These are phyloP conservation scores for Cutaneotrichosporon arboriforme DNA, from an alignment of 1,284 basidiomycete species.

Conservation along the genomic window DNA sequence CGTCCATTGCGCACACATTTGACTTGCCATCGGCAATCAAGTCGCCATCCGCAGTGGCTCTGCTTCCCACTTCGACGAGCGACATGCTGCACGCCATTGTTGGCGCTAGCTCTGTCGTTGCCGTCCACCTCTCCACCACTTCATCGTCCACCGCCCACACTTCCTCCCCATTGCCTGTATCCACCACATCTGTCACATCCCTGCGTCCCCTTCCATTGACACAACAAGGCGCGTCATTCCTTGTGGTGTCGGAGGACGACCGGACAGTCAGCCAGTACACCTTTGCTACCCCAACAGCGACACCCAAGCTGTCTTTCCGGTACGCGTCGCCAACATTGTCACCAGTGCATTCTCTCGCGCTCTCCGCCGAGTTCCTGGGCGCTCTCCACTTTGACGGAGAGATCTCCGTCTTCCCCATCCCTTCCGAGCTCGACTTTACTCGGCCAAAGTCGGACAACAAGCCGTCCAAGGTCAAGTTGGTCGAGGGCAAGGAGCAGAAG, in stretches of 20 bases:
- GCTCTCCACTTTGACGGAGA: slow-evolving; percentile 63
- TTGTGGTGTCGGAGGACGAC: slow-evolving; percentile 68
- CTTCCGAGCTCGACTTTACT: slow-evolving; percentile 51
- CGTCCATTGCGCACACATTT: slow-evolving; percentile 32
- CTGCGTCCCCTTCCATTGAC: slow-evolving; percentile 34
- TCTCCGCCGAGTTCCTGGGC: slow-evolving; percentile 54
- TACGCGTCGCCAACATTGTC: slow-evolving; percentile 59
- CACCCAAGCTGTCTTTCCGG: slow-evolving; percentile 52
- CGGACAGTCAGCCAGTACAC: slow-evolving; percentile 58
- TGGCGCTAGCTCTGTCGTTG: slow-evolving; percentile 28
- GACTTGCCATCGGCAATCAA: slow-evolving; percentile 24
- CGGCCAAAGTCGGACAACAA: slow-evolving; percentile 38
- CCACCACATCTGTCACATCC: slow-evolving; percentile 40
- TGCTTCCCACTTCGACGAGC: slow-evolving; percentile 33
- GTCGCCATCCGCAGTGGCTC: slow-evolving; percentile 30
- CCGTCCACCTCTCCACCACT: slow-evolving; percentile 30
- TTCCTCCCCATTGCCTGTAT: slow-evolving; percentile 39
- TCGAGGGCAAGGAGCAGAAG: slow-evolving; percentile 42
- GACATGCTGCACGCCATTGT: slow-evolving; percentile 34
- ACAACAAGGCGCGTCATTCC: slow-evolving; percentile 50
- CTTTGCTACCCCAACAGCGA: slow-evolving; percentile 56
- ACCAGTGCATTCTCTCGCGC: slow-evolving; percentile 56
- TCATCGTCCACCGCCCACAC: slow-evolving; percentile 29
- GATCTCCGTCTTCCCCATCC: slow-evolving; percentile 60
- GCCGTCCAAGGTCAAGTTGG: slow-evolving; percentile 33